These are phyloP conservation scores for Dalbergia oliveri DNA, from an alignment of 306 rosid genomes.

Conservation along the genomic window DNA sequence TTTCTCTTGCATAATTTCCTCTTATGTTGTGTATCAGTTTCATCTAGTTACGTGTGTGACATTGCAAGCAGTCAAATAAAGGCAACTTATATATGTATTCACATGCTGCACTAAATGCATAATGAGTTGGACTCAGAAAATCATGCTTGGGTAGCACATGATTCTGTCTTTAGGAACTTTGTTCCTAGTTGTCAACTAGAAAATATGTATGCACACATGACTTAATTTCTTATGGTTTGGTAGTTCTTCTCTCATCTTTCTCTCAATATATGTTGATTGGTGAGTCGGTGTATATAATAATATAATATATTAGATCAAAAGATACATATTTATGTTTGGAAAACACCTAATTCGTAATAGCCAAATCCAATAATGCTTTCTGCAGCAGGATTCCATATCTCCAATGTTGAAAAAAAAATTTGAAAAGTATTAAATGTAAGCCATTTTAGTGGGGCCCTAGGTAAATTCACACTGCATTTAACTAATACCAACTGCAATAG, in stretches of 20 bases:
- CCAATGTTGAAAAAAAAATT: background rate
- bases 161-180: constrained; percentile 44
- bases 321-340: background rate
- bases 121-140: constrained; percentile 47
- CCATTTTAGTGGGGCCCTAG: background rate
- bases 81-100: constrained; percentile 42
- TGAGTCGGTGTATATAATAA: constrained; percentile 5
- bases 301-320: background rate
- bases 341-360: background rate
- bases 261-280: no score
- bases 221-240: no score
- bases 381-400: background rate
- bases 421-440: background rate
- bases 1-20: background rate
- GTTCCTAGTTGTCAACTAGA: constrained; percentile 40
- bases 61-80: constrained; percentile 22
- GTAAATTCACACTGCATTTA: background rate
- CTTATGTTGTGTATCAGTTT: background rate
- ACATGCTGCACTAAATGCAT: constrained; percentile 56
- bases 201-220: background rate
- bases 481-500: background rate
- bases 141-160: constrained; percentile 56
- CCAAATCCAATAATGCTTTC: constrained; percentile 21
- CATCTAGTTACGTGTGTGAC: constrained; percentile 32
- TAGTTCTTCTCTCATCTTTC: no score